These are phyloP conservation scores for Hypoxylon sp. DNA, from an alignment of 2,329 filamentous ascomycete species.

Conservation along the genomic window DNA sequence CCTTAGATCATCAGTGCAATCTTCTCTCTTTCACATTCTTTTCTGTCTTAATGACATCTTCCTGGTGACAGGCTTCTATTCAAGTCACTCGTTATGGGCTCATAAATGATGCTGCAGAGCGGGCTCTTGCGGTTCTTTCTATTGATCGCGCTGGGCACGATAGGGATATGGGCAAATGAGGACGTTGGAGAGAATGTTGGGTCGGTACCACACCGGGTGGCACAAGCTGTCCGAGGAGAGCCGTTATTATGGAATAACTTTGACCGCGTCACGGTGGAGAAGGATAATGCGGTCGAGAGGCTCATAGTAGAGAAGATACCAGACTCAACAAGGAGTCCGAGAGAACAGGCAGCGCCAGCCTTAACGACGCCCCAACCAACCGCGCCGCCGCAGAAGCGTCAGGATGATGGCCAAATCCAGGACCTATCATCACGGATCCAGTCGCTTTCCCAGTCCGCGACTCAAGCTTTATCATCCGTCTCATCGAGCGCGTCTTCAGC, in stretches of 20 bases:
- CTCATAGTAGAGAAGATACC: slow-evolving; percentile 40
- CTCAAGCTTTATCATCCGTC: slow-evolving; percentile 49
- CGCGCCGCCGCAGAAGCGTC: slow-evolving; percentile 45
- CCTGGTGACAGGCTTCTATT: slow-evolving; percentile 41
- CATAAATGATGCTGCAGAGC: slow-evolving; percentile 52
- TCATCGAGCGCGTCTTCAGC: slow-evolving; percentile 51
- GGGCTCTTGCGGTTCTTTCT: slow-evolving; percentile 50
- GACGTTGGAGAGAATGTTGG: slow-evolving; percentile 25
- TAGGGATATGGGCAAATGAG: slow-evolving; percentile 45
- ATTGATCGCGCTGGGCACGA: slow-evolving; percentile 51
- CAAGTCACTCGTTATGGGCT: slow-evolving; percentile 47
- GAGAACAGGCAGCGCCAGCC: slow-evolving; percentile 42
- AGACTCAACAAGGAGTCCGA: slow-evolving; percentile 30
- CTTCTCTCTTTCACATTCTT: slow-evolving; percentile 36
- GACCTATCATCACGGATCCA: slow-evolving; percentile 51
- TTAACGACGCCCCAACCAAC: slow-evolving; percentile 47
- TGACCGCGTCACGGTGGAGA: slow-evolving; percentile 37
- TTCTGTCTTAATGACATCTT: slow-evolving; percentile 44
- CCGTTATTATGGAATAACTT: slow-evolving; percentile 41
- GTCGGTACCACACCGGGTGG: slow-evolving; percentile 7
- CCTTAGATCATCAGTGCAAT: slow-evolving; percentile 27
- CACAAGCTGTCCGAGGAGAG: slow-evolving; percentile 19
- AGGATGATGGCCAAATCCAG: slow-evolving; percentile 50
- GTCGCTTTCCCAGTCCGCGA: slow-evolving; percentile 50
- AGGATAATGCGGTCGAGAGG: slow-evolving; percentile 25